Evolutionary conservation across 2,329 filamentous ascomycete genomes (phyloP), one percentile per base, ranked within the genome.

Genomic region (Aspergillus ruber): DNA sequence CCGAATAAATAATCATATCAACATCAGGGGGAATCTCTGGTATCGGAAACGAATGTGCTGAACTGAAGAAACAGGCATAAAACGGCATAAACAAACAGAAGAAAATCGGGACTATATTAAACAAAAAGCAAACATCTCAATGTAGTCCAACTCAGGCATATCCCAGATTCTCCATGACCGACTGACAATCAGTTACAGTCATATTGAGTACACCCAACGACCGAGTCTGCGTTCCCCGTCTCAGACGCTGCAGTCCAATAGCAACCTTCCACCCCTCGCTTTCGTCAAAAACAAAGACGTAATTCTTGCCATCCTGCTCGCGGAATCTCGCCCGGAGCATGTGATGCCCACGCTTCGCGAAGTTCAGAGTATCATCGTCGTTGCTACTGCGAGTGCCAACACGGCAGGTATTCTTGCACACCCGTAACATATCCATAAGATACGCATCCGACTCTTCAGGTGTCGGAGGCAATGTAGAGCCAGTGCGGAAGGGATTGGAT

Each of bases 381-480:
- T 53, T 45, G 42, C 52, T 52, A 42, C 57, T 61, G 44, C 54
- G 18, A 32, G 64, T 60, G 40, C 63, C 63, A 50, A 80, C 69
- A 52, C 79, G 78, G 65, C 82, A 87, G 53, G 77, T 78, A 56
- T 77, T 78, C 62, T 81, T 82, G 72, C 85, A 88, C 50, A 79
- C 74, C 56, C 78, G 76, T 52, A 85, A 70, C 65, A 87, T 74
- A 52, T 83, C 80, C 41, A 70, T 65, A 47, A 87, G 71, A 60
- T 81, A 85, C n/a, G 72, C 71, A 57, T 86, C 83, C 43, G 82
- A 84, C 52, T 86, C 84, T 53, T 85, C 82, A 54, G 78, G 80
- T 10, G 75, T 79, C 47, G 84, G 70, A 48, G 74, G 67, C 45
- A 75, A 73, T 54, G 77, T 72, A 39, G 71, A 68, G 36, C 71